A percentile compares a stretch with the other conserved stretches of the same genome.
Conservation (phyloP, 768 basidiomycete species). For the Grammothele lineata region DNA sequence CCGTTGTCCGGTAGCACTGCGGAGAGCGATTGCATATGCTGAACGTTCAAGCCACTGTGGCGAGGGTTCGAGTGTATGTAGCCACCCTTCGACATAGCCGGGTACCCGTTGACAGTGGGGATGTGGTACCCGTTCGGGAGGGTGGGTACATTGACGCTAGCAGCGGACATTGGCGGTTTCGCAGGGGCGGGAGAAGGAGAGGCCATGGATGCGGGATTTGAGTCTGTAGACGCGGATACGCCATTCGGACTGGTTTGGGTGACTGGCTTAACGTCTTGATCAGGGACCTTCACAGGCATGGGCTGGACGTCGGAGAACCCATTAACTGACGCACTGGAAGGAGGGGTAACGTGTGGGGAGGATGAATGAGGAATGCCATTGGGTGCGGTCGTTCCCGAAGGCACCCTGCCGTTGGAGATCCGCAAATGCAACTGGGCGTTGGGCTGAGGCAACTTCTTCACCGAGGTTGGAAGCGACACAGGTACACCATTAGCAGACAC, state of each 20-base stretch:
- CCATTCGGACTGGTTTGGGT: conserved; percentile 11
- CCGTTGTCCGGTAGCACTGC: conserved; percentile 24
- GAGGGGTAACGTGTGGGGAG: conserved; percentile 10
- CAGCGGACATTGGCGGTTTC: conserved; percentile 44
- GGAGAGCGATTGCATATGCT: conserved; percentile 51
- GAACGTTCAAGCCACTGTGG: conserved; percentile 41
- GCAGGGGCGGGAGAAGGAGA: conserved; percentile 39
- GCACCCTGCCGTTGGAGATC: conserved; percentile 49
- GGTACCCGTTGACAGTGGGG: conserved; percentile 31
- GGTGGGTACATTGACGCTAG: conserved; percentile 30
- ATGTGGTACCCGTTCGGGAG: conserved; percentile 40
- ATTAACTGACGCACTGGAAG: conserved; percentile 11
- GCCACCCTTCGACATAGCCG: conserved; percentile 36
- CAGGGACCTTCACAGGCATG: conserved; percentile 5
- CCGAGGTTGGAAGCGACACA: conserved; percentile 54
- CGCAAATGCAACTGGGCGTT: conserved; percentile 52
- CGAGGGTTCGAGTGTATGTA: conserved; percentile 32
- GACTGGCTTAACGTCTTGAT: conserved; percentile 18
- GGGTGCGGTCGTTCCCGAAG: neutral
- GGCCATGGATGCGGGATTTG: conserved; percentile 5
- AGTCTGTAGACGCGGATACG: conserved; percentile 22
- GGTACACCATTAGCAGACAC: conserved; percentile 40
- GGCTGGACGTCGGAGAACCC: conserved; percentile 11
- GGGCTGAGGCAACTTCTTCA: conserved; percentile 59
- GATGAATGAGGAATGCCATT: neutral